phyloP scores from a whole-genome alignment of 2,329 filamentous ascomycete genomes.

The Curvularia verruculosa region DNA sequence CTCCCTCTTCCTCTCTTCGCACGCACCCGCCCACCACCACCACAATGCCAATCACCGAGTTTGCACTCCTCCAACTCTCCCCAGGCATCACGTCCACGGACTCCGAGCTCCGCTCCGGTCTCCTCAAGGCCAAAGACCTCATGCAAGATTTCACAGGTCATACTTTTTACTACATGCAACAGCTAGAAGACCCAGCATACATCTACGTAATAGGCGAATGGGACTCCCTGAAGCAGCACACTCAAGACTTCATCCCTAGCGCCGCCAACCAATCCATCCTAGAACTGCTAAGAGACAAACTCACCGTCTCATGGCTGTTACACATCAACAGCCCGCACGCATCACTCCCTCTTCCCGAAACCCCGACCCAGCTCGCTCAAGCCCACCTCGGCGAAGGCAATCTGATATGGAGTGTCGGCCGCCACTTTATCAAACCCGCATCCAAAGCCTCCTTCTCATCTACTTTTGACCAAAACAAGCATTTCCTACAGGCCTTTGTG shows the following conservation, averaged over 20 bases:
- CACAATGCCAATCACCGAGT: constrained; percentile 53
- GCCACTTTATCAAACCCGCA: constrained; percentile 42
- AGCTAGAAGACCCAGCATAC: constrained; percentile 52
- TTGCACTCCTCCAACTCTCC: constrained; percentile 52
- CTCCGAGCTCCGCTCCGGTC: constrained; percentile 35
- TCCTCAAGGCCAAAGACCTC: constrained; percentile 45
- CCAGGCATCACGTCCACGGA: constrained; percentile 26
- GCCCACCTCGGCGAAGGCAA: neutral
- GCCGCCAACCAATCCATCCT: constrained; percentile 52
- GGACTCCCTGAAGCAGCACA: constrained; percentile 52
- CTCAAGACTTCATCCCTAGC: constrained; percentile 52
- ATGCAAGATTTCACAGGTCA: constrained; percentile 49
- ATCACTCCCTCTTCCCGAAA: constrained; percentile 35
- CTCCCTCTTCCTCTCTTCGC: too few relatives aligned
- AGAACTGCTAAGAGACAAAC: constrained; percentile 41
- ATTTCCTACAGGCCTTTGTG: constrained; percentile 34
- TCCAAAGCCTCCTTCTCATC: constrained; percentile 34
- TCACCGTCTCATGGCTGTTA: constrained; percentile 51
- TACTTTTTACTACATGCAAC: constrained; percentile 50
- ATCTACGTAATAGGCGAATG: constrained; percentile 56
- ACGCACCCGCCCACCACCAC: neutral
- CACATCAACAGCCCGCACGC: constrained; percentile 51
- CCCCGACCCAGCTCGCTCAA: constrained; percentile 1
- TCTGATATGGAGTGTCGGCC: constrained; percentile 39
- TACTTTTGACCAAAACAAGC: constrained; percentile 32